phyloP scores from a whole-genome alignment of 2,329 filamentous ascomycete genomes.

The Trichoderma afroharzianum region DNA sequence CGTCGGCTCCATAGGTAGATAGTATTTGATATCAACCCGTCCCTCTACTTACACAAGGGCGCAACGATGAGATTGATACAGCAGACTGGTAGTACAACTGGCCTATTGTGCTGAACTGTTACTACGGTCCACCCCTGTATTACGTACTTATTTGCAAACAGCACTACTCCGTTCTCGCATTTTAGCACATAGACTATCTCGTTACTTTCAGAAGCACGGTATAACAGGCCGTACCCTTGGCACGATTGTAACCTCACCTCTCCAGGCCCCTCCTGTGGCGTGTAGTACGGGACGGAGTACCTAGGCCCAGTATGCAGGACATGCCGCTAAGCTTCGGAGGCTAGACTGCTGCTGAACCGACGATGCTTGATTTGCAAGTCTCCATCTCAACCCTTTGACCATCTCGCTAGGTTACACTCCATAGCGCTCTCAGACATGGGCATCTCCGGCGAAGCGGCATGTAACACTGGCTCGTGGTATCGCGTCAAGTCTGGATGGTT shows the following conservation, averaged over 20 bases:
- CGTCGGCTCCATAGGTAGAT: not conserved
- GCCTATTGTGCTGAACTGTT: not conserved
- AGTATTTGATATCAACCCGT: not conserved
- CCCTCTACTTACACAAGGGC: not conserved
- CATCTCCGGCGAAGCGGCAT: slow-evolving; percentile 10
- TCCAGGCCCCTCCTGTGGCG: not conserved
- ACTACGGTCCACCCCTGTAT: not conserved
- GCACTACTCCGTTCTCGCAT: not conserved
- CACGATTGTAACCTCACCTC: slow-evolving; percentile 6
- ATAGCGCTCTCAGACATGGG: slow-evolving; percentile 1
- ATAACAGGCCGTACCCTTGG: not conserved
- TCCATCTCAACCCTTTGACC: not conserved
- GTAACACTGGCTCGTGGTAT: slow-evolving; percentile 14
- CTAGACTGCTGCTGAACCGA: not conserved
- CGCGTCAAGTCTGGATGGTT: not conserved
- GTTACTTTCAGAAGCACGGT: not conserved
- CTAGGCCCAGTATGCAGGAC: not conserved
- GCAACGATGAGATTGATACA: not conserved
- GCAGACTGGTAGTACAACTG: not conserved
- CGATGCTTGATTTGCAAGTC: not conserved
- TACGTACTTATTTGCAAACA: not conserved
- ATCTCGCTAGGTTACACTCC: slow-evolving; percentile 12
- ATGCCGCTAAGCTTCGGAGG: not conserved
- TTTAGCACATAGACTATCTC: not conserved
- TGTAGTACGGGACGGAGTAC: not conserved